phyloP scores from a whole-genome alignment of 768 basidiomycete genomes.

The Lentinus tigrinus region DNA sequence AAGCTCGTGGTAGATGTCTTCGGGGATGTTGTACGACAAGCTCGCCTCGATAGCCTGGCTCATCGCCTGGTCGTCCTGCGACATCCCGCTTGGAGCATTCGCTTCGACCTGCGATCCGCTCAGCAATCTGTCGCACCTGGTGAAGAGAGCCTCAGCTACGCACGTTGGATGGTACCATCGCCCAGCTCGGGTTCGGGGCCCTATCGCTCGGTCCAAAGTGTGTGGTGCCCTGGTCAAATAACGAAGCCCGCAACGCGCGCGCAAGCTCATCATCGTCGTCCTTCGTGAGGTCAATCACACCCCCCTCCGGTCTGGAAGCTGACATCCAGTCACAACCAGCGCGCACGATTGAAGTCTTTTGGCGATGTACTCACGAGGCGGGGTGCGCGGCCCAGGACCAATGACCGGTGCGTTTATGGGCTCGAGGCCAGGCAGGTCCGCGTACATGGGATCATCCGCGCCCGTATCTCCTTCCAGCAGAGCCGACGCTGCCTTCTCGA shows the following conservation, averaged over 20 bases:
- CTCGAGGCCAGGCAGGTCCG: slow-evolving; percentile 11
- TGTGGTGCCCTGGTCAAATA: slow-evolving; percentile 40
- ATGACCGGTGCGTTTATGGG: slow-evolving; percentile 12
- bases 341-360: not conserved
- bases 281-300: slow-evolving; percentile 57
- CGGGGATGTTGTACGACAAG: slow-evolving; percentile 41
- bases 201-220: slow-evolving; percentile 61
- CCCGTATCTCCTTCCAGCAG: slow-evolving; percentile 31
- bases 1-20: slow-evolving; percentile 50
- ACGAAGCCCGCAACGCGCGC: slow-evolving; percentile 53
- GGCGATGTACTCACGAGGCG: slow-evolving; percentile 23
- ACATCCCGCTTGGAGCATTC: slow-evolving; percentile 31
- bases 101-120: slow-evolving; percentile 31
- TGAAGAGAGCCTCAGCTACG: slow-evolving; percentile 7
- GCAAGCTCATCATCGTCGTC: slow-evolving; percentile 56
- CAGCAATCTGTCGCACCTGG: not conserved
- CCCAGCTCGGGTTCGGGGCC: slow-evolving; percentile 66
- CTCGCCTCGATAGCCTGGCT: slow-evolving; percentile 74
- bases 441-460: slow-evolving; percentile 4
- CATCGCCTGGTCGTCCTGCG: slow-evolving; percentile 60
- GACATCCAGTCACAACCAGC: not conserved
- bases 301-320: slow-evolving; percentile 32
- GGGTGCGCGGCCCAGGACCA: slow-evolving; percentile 25
- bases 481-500: slow-evolving; percentile 35
- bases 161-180: slow-evolving; percentile 69